Base-by-base conservation (phyloP, 1,284 basidiomycete species). In the Wallemia mellicola region DNA sequence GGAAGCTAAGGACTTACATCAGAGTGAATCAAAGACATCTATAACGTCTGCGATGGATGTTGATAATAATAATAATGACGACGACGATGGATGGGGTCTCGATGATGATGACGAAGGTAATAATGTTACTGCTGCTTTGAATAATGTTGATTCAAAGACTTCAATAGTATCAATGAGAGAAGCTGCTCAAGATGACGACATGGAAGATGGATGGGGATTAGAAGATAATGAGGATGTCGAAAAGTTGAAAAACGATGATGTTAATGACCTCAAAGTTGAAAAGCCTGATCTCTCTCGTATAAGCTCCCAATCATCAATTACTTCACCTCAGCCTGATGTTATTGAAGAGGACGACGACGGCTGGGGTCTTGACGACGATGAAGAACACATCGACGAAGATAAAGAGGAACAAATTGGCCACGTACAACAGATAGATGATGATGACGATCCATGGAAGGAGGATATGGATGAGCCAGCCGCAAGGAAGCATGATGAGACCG, bases 341-440 rank as follows among this genome's bases (percentile, higher is more conserved):
- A 24, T 24, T 26, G 55, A 57, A 11, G 55, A 57, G 7, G 55
- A 57, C 55, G 55, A 57, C 55, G 55, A 57, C 27, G 25, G 25
- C 7, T 57, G 55, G 55, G 55, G 55, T 26, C 55, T 57, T 15
- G 55, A 57, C 55, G 55, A 57, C 55, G 55, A 48, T 48, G 38
- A 48, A n/a, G 38, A 48, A 3, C 9, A 5, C 14, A n/a, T 11
- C 14, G 5, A 11, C 5, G 14, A 11, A 5, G 38, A 48, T 22
- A 5, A 48, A 11, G 22, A 48, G n/a, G 9, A 11, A n/a, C 5
- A 48, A n/a, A n/a, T 15, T 5, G 19, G 14, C 3, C 38, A 3
- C 38, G 38, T 5, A 5, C 5, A 15, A 11, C 14, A 5, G 22
- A 11, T 22, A 11, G 5, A 5, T n/a, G 38, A 48, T 22, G 38